Evolutionary conservation across 225 moss, liverwort and hornwort species (phyloP).

Genomic region (Polytrichum commune): DNA sequence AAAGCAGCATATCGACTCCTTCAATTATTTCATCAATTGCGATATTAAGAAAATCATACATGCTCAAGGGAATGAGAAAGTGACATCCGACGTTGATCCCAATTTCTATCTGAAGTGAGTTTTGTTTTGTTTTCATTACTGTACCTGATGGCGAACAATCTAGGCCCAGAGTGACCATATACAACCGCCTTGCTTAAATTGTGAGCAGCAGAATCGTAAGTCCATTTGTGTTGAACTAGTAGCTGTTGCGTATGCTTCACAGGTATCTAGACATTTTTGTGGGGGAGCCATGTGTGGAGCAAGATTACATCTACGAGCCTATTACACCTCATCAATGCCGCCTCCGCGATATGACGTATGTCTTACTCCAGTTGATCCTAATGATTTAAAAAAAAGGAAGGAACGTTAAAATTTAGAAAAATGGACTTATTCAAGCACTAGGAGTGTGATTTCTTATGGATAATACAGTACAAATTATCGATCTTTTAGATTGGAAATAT

Average conservation of each 20-base stretch:
- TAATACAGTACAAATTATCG: too few relatives aligned
- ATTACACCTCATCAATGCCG: slow-evolving; percentile 99
- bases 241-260: slow-evolving; percentile 16
- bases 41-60: slow-evolving; percentile 99
- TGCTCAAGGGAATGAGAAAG: slow-evolving; percentile 96
- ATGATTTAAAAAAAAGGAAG: neutral
- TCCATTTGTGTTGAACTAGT: neutral
- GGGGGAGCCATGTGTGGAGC: slow-evolving; percentile 97
- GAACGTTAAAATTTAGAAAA: neutral
- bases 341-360: slow-evolving; percentile 96
- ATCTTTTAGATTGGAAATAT: too few relatives aligned
- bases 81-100: slow-evolving; percentile 92
- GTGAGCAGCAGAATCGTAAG: neutral
- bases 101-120: slow-evolving; percentile 95
- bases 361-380: neutral
- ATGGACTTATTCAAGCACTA: too few relatives aligned
- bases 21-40: slow-evolving; percentile 97
- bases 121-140: neutral
- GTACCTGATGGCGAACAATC: neutral
- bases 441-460: too few relatives aligned
- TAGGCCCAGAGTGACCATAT: too few relatives aligned
- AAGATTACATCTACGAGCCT: slow-evolving; percentile 87
- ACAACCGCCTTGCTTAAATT: too few relatives aligned
- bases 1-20: slow-evolving; percentile 99
- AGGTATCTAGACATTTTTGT: slow-evolving; percentile 96